A percentile compares a stretch with the other conserved stretches of the same genome.
Conservation (phyloP, 2,329 filamentous ascomycete genomes). For the Venturia oleaginea region DNA sequence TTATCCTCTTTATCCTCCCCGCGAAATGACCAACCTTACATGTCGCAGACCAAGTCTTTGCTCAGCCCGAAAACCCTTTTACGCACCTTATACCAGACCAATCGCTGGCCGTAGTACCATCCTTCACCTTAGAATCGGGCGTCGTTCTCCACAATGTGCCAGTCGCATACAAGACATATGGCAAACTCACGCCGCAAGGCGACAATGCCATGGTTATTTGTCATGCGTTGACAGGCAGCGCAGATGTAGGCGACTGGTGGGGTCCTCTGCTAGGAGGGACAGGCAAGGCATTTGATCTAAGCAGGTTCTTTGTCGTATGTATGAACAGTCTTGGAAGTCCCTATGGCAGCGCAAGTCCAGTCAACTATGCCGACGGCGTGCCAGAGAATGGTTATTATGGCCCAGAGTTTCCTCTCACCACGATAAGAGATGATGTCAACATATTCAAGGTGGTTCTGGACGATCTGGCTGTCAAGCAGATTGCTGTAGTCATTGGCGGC, state of each 20-base stretch:
- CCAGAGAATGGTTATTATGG: conserved; percentile 69
- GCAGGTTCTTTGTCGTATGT: conserved; percentile 76
- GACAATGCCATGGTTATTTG: conserved; percentile 64
- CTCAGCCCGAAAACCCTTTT: conserved; percentile 88
- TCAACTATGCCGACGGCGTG: conserved; percentile 80
- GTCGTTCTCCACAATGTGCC: conserved; percentile 68
- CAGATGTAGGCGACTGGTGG: conserved; percentile 84
- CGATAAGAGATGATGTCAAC: conserved; percentile 88
- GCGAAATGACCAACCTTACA: background rate
- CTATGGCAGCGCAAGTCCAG: conserved; percentile 79
- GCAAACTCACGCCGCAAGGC: conserved; percentile 43
- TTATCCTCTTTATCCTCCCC: background rate
- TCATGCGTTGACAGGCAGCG: conserved; percentile 76
- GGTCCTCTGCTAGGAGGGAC: conserved; percentile 70
- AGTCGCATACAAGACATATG: conserved; percentile 55
- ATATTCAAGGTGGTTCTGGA: conserved; percentile 74
- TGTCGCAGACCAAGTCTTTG: conserved; percentile 26
- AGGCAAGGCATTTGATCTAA: conserved; percentile 71
- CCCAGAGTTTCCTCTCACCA: conserved; percentile 92
- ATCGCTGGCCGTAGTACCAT: conserved; percentile 74
- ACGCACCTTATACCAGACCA: conserved; percentile 79
- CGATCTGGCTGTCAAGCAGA: conserved; percentile 67
- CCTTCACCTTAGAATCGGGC: conserved; percentile 88
- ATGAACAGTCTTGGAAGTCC: conserved; percentile 80
- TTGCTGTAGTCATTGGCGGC: conserved; percentile 72